These are phyloP conservation scores for Hondaea fermentalgiana DNA, from an alignment of 108 stramenopile genomes.

Conservation along the genomic window DNA sequence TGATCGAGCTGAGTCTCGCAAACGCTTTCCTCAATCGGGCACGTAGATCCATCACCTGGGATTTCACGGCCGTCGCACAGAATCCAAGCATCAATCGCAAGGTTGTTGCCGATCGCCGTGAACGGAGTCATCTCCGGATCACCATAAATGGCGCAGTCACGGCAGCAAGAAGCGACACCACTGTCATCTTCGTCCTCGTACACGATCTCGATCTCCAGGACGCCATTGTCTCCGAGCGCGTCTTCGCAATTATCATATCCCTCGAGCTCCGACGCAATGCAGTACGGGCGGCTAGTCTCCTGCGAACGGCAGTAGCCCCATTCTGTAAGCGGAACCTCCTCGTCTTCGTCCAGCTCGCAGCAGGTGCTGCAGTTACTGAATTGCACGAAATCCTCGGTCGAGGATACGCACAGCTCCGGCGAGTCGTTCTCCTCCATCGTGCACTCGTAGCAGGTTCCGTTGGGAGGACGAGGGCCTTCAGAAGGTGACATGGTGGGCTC, in stretches of 20 bases:
- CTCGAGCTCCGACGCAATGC: background rate
- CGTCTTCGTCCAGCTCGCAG: background rate
- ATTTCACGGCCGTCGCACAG: background rate
- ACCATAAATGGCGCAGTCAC: background rate
- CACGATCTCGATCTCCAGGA: background rate
- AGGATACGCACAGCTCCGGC: background rate
- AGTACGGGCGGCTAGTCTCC: background rate
- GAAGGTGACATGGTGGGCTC: no score
- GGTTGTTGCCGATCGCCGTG: background rate
- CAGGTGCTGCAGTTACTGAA: background rate
- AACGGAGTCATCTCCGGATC: background rate
- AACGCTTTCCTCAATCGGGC: background rate
- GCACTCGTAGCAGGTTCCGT: background rate
- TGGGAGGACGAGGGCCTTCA: no score
- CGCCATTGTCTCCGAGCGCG: background rate
- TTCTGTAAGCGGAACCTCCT: no score
- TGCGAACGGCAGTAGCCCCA: background rate
- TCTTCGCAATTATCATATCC: background rate
- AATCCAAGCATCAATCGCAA: background rate
- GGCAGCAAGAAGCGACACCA: background rate
- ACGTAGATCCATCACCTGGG: background rate
- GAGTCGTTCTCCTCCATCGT: background rate
- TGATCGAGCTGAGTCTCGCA: background rate
- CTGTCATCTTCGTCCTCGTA: background rate
- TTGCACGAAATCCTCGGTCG: background rate